Base-by-base conservation (phyloP, 352 stramenopile genomes). In the Peronospora farinosa region DNA sequence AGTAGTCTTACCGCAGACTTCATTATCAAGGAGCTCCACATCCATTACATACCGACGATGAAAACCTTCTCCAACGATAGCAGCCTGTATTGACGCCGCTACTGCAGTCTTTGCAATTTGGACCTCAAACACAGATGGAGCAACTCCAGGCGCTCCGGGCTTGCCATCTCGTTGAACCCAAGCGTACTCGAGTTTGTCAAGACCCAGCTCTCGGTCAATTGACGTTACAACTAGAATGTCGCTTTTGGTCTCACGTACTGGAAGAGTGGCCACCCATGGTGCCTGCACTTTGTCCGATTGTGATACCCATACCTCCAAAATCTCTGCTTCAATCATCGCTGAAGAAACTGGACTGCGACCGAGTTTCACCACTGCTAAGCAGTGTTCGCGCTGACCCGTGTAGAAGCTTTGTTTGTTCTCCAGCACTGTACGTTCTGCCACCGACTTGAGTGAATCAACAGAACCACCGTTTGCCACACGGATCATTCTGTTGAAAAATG, bases 1-100 rank as follows among this genome's bases (percentile, higher is more conserved):
- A 11, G 31, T 38, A 11, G 38, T 15, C 17, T 43, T 16, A 1
- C 38, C 31, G 19, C 49, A 69, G 13, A 40, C 28, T 7, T 40
- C n/a, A 11, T 38, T 12, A 8, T 68, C 47, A 25, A 59, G 39
- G 5, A 72, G 8, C 31, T 69, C 38, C 1, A 78, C 25, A 35
- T 76, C 53, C 25, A 83, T 57, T 6, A 49, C 42, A 27, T 73
- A 65, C 40, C 45, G 64, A 4, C 65, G 72, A 30, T 83, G 72
- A 30, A 83, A 83, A 10, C 72, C 72, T 57, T 72, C 59, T 2
- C 72, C 63, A 28, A 31, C 8, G 15, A 71, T 61, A 36, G 27
- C 19, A 53, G 50, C 50, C 7, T 57, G 33, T 9, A 70, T 17
- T 10, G 56, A 72, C 10, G 60, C 57, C n/a, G 45, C 49, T 33